phyloP scores from a whole-genome alignment of 2,329 filamentous ascomycete genomes.

The Hypoxylon sp. region DNA sequence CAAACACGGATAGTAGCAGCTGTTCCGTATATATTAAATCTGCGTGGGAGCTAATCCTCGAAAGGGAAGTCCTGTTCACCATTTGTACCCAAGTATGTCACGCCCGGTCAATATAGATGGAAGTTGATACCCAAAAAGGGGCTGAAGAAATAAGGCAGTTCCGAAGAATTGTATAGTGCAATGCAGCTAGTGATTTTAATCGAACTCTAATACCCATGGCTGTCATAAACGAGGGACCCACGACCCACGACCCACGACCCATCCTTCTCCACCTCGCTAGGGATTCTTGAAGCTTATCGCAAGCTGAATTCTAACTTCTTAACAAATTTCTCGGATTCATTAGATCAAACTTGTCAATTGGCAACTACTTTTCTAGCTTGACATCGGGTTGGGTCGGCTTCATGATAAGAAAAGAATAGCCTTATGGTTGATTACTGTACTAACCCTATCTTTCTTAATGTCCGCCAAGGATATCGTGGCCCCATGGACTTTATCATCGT shows the following conservation, averaged over 20 bases:
- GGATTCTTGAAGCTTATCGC: slow-evolving; percentile 23
- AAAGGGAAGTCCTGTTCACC: slow-evolving; percentile 32
- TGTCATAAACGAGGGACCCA: no score
- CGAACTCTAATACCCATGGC: no score
- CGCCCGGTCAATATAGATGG: slow-evolving; percentile 10
- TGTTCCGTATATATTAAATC: slow-evolving; percentile 17
- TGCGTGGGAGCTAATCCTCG: slow-evolving; percentile 7
- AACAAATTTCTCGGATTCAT: slow-evolving; percentile 25
- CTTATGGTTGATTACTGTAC: slow-evolving; percentile 32
- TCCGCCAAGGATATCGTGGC: slow-evolving; percentile 26
- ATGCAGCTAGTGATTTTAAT: no score
- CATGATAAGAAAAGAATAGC: slow-evolving; percentile 28
- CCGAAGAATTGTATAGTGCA: no score
- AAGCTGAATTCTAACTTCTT: no score
- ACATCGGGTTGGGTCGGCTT: no score
- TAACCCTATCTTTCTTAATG: slow-evolving; percentile 8
- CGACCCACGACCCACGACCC: no score
- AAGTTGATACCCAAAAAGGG: slow-evolving; percentile 15
- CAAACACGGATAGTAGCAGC: slow-evolving; percentile 20
- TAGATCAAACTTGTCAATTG: no score
- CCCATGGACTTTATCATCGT: slow-evolving; percentile 22
- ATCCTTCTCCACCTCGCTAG: slow-evolving; percentile 4
- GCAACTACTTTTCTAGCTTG: no score
- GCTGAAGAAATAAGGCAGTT: no score
- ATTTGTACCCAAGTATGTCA: no score